These are phyloP conservation scores for Claviceps capensis DNA, from an alignment of 2,329 filamentous ascomycete genomes.

Conservation along the genomic window DNA sequence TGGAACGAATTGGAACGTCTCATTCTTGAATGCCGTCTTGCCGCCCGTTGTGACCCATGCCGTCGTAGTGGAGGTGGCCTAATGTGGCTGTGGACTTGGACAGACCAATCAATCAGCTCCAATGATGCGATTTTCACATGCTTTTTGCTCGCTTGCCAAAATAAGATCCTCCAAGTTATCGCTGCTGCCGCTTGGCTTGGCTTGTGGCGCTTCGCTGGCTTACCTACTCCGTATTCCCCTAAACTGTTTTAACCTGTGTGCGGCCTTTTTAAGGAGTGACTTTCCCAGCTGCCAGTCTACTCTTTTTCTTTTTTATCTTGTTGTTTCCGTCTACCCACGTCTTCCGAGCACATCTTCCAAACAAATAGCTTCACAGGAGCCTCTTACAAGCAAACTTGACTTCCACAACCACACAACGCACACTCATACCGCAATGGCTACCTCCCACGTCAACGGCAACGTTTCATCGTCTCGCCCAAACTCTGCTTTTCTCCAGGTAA, in stretches of 20 bases:
- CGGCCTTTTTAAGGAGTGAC: slow-evolving; percentile 5
- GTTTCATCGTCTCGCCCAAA: slow-evolving; percentile 28
- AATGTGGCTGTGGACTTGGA: no score
- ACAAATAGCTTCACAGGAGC: not conserved
- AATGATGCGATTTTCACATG: no score
- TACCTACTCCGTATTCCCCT: not conserved
- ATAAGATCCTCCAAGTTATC: no score
- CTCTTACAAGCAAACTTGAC: not conserved
- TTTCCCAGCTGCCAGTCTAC: not conserved
- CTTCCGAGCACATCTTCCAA: not conserved
- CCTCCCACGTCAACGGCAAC: slow-evolving; percentile 37
- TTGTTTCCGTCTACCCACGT: no score
- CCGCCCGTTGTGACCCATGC: no score
- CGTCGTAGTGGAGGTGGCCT: no score
- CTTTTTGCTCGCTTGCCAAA: no score
- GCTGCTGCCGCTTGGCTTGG: no score
- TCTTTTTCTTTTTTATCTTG: not conserved
- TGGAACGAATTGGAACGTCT: no score
- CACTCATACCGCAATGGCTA: slow-evolving; percentile 18
- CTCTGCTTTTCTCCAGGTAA: slow-evolving; percentile 38
- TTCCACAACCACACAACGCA: not conserved
- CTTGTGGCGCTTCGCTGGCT: no score
- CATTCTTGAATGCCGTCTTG: no score
- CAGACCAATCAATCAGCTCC: no score
- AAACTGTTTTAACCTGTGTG: not conserved